Conservation (phyloP, 75 land plant genomes). For the Pseudotsuga menziesii region DNA sequence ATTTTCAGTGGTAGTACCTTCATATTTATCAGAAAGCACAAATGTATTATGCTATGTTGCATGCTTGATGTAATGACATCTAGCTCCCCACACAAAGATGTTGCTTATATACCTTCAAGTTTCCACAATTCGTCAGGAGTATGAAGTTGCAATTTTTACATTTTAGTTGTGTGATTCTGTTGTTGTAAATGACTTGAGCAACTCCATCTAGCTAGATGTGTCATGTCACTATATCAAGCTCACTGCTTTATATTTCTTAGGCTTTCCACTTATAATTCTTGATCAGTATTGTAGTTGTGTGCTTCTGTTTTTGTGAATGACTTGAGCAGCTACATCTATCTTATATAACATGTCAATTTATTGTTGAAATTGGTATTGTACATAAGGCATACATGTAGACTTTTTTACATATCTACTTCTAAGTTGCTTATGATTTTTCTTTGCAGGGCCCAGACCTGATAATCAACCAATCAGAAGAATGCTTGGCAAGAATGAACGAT, state of each 20-base stretch:
- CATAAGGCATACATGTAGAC: no score
- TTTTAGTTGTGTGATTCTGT: neutral
- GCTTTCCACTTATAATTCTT: neutral
- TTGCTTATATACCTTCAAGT: neutral
- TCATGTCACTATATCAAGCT: no score
- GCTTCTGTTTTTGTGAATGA: no score
- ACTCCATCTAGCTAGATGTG: neutral
- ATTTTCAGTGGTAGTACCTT: neutral
- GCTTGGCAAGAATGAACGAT: slow-evolving; percentile 75
- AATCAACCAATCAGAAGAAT: slow-evolving; percentile 66
- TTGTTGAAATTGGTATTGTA: no score
- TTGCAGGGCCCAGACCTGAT: slow-evolving; percentile 85
- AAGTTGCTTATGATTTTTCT: neutral
- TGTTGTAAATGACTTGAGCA: neutral
- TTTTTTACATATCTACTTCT: no score
- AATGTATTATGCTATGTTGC: neutral
- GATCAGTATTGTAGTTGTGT: slow-evolving; percentile 4
- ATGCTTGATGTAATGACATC: neutral
- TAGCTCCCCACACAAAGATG: neutral
- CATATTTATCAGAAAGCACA: neutral
- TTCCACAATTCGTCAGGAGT: neutral
- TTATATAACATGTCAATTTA: no score
- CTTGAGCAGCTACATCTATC: no score
- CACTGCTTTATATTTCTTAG: neutral
- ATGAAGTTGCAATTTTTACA: neutral